Evolutionary conservation across 2,329 filamentous ascomycete genomes (phyloP), one percentile per base, ranked within the genome.

Genomic region (Aspergillus sp.): DNA sequence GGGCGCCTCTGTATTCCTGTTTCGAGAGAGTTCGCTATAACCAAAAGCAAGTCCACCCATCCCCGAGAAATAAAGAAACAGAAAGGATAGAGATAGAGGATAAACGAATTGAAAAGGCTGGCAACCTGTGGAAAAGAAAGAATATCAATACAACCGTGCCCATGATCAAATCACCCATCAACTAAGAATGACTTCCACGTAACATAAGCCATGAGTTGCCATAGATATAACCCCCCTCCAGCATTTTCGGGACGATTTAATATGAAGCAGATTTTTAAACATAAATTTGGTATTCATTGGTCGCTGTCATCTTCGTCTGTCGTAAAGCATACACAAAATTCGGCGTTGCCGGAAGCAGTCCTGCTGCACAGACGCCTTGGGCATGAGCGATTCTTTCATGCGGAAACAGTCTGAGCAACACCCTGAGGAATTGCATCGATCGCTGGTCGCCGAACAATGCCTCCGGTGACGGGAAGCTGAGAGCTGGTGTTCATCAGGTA

Each of bases 381-480:
- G 22, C 11, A 12, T 12, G 5, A 56, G 36, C 5, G 36, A 32
- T 20, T 52, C 9, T 52, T 59, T 69, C 67, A 76, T 26, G 74
- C 75, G 49, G 67, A 61, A 45, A 73, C 69, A 51, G 66, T 55
- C 51, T 69, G 68, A 58, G 71, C 67, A 14, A 64, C 63, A 14
- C 63, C 55, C 52, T 71, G 66, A 24, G 77, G 77, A 39, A 80
- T 75, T 32, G 76, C 68, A 63, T 80, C 78, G 55, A 74, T 75
- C 71, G 75, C 91, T 78, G 87, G 87, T 55, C 88, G 88, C 82
- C 94, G 95, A 66, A 96, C 84, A 68, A 98, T 96, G 75, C 94
- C 94, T 73, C 94, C 94, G 36, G 93, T 96, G 57, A 96, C 90
- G 10, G 94, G 94, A 52, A 98, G 85, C 71, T 85, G 85, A 59